Evolutionary conservation across 805 yeast species (phyloP).

Genomic region (Myxozyma sirexii): DNA sequence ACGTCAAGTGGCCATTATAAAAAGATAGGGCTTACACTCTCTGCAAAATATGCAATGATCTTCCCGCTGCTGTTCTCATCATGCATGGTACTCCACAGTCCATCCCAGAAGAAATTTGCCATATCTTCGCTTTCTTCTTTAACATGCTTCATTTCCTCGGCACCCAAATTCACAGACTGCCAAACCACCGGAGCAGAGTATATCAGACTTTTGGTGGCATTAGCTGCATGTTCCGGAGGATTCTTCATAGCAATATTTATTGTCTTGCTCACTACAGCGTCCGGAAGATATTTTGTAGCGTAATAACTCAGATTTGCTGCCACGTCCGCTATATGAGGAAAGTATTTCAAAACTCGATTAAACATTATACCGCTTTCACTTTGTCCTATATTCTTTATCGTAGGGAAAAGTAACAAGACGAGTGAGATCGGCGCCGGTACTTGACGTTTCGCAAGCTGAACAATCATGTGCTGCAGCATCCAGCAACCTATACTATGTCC

Average conservation of each 20-base stretch:
- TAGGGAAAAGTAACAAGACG: slow-evolving; percentile 70
- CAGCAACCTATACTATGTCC: slow-evolving; percentile 78
- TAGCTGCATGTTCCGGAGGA: slow-evolving; percentile 43
- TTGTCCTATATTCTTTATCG: slow-evolving; percentile 60
- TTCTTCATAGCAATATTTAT: slow-evolving; percentile 41
- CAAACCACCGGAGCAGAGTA: slow-evolving; percentile 50
- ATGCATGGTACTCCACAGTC: slow-evolving; percentile 42
- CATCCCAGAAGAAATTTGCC: slow-evolving; percentile 52
- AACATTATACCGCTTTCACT: slow-evolving; percentile 49
- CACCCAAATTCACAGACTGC: slow-evolving; percentile 61
- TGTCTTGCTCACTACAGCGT: slow-evolving; percentile 39
- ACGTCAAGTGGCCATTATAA: neutral
- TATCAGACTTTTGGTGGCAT: slow-evolving; percentile 50
- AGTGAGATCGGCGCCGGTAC: slow-evolving; percentile 45
- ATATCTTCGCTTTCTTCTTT: slow-evolving; percentile 46
- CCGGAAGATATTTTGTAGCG: slow-evolving; percentile 16
- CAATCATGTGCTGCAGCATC: slow-evolving; percentile 57
- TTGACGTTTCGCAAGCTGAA: slow-evolving; percentile 34
- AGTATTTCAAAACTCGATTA: slow-evolving; percentile 33
- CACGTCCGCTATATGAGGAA: slow-evolving; percentile 35
- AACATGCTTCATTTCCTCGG: slow-evolving; percentile 60
- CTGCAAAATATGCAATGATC: slow-evolving; percentile 25
- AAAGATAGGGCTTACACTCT: slow-evolving; percentile 8
- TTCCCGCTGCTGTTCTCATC: slow-evolving; percentile 4
- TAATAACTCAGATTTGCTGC: slow-evolving; percentile 41